Percentiles rank a stretch among this genome's conserved stretches.
phyloP scores from a whole-genome alignment of 1,284 basidiomycete species.

The Ceratobasidium theobromae region DNA sequence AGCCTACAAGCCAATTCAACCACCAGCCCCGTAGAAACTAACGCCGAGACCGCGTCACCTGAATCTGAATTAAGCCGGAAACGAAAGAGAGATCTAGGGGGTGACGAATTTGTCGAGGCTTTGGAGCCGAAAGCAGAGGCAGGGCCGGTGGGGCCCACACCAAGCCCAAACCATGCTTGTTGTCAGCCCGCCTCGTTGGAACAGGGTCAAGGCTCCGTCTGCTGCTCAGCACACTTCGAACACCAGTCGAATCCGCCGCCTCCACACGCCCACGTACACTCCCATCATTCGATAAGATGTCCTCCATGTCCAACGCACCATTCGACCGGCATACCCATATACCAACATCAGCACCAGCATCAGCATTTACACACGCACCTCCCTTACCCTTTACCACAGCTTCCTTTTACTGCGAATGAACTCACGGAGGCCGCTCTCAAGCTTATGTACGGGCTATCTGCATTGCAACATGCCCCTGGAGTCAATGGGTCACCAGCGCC shows the following conservation, averaged over 20 bases:
- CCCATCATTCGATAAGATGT: background rate
- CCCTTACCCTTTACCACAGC: background rate
- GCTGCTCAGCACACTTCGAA: slow-evolving; percentile 4
- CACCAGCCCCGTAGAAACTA: background rate
- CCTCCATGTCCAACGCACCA: slow-evolving; percentile 2
- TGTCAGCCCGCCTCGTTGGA: background rate
- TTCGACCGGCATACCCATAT: background rate
- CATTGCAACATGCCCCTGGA: background rate
- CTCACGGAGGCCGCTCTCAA: slow-evolving; percentile 18
- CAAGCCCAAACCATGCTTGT: background rate
- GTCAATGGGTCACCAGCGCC: background rate
- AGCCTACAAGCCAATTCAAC: background rate
- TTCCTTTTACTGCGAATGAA: slow-evolving; percentile 4
- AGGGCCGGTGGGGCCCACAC: background rate
- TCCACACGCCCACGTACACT: background rate
- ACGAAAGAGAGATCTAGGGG: slow-evolving; percentile 6
- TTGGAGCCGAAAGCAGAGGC: background rate
- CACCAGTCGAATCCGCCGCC: background rate
- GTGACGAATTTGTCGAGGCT: background rate
- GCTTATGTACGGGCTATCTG: slow-evolving; percentile 11
- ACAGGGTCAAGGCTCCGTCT: background rate
- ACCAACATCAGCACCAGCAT: slow-evolving; percentile 25
- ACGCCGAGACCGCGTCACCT: background rate
- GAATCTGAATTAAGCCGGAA: background rate
- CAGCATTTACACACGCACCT: slow-evolving; percentile 11